phyloP scores from a whole-genome alignment of 805 yeast species.

The Candida piceae region DNA sequence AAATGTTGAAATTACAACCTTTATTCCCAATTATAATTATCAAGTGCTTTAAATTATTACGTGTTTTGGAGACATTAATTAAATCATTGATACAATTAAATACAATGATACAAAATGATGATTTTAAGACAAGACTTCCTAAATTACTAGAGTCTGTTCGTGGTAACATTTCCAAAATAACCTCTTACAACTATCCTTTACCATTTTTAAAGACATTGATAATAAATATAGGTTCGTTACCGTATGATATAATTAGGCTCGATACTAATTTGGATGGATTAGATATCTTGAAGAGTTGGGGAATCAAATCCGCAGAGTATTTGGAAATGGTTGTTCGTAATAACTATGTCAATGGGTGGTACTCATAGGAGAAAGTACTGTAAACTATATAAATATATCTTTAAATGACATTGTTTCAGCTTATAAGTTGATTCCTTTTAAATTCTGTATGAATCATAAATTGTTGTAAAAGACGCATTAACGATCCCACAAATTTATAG shows the following conservation, averaged over 20 bases:
- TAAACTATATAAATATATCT: too few species aligned
- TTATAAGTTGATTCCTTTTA: too few species aligned
- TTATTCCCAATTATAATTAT: slow-evolving; percentile 21
- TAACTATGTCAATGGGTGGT: slow-evolving; percentile 28
- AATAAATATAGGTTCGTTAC: background rate
- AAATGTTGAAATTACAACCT: slow-evolving; percentile 21
- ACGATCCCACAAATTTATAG: too few species aligned
- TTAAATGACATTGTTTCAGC: too few species aligned
- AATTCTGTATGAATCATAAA: too few species aligned
- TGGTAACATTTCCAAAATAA: slow-evolving; percentile 13
- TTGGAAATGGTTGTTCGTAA: slow-evolving; percentile 11
- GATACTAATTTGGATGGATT: slow-evolving; percentile 4
- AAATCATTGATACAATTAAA: slow-evolving; percentile 23
- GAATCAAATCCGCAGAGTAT: slow-evolving; percentile 14
- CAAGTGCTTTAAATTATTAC: slow-evolving; percentile 24
- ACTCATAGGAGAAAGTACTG: slow-evolving; percentile 9
- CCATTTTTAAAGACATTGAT: slow-evolving; percentile 2
- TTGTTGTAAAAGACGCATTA: too few species aligned
- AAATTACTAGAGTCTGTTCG: slow-evolving; percentile 20
- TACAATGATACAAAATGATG: slow-evolving; percentile 12
- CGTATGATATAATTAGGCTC: background rate
- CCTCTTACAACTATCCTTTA: slow-evolving; percentile 13
- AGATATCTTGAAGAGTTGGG: slow-evolving; percentile 21
- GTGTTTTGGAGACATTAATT: slow-evolving; percentile 12
- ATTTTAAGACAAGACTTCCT: slow-evolving; percentile 19